These are phyloP conservation scores for Zygnema cylindricum DNA, from an alignment of 139 green algal genomes.

Conservation along the genomic window DNA sequence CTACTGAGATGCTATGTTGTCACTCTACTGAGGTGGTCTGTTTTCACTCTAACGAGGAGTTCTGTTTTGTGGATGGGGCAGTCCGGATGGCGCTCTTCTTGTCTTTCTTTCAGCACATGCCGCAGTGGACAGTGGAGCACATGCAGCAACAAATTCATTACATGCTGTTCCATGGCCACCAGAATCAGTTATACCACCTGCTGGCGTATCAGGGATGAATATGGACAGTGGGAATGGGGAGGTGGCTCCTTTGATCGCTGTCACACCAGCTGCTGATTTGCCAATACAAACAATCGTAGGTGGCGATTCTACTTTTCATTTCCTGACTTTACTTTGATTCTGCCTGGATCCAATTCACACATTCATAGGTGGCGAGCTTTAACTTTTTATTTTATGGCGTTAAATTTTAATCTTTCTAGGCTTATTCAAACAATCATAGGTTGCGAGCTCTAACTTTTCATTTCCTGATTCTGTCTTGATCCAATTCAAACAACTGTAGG, in stretches of 20 bases:
- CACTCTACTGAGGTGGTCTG: no score
- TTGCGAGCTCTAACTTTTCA: no score
- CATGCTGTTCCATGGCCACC: slow-evolving; percentile 41
- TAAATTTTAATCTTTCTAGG: no score
- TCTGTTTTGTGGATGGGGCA: slow-evolving; percentile 39
- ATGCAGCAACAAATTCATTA: slow-evolving; percentile 77
- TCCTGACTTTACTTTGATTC: no score
- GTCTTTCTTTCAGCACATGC: slow-evolving; percentile 78
- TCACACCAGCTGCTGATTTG: neutral
- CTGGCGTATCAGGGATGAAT: neutral
- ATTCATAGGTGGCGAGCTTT: no score
- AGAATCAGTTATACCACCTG: neutral
- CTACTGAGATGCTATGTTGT: no score
- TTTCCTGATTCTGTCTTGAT: no score
- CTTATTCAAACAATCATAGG: no score
- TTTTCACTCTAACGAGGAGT: slow-evolving; percentile 55
- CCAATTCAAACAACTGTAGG: no score
- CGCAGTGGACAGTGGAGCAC: slow-evolving; percentile 73
- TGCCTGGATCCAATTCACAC: no score
- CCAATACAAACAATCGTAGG: slow-evolving; percentile 8
- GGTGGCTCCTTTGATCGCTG: neutral
- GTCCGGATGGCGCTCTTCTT: slow-evolving; percentile 72
- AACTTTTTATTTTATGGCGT: no score
- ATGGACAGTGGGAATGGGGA: neutral
- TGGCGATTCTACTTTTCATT: neutral